These are phyloP conservation scores for Ceriops zippeliana DNA, from an alignment of 345 rosid genomes.

Conservation along the genomic window DNA sequence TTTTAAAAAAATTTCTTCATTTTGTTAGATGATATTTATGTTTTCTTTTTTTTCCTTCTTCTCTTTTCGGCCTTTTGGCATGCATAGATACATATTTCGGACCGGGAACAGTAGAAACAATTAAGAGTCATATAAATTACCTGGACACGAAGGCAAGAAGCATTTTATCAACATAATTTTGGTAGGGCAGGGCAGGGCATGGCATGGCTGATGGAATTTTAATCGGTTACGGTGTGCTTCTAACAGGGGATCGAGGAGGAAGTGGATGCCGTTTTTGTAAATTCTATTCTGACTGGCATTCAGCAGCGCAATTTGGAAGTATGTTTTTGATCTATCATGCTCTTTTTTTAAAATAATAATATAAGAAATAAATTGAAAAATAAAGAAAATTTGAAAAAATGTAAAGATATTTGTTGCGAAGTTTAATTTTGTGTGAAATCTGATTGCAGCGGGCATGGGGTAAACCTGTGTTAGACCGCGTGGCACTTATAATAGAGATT, in stretches of 20 bases:
- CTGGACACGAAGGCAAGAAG: constrained; percentile 66
- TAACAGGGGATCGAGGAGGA: constrained; percentile 42
- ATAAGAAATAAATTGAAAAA: not conserved
- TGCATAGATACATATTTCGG: constrained; percentile 73
- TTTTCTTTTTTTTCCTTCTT: not conserved
- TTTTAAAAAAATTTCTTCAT: not conserved
- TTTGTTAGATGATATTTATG: not conserved
- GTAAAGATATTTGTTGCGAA: not conserved
- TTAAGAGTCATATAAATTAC: constrained; percentile 59
- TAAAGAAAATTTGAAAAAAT: not conserved
- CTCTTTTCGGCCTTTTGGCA: not conserved
- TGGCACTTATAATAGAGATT: constrained; percentile 91
- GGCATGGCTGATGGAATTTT: constrained; percentile 5
- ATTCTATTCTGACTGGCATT: constrained; percentile 63
- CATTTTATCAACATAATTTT: constrained; percentile 11
- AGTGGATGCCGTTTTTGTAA: constrained; percentile 86
- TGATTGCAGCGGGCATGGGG: constrained; percentile 58
- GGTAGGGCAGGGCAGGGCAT: not conserved
- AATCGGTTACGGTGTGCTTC: not conserved
- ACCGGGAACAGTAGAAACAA: constrained; percentile 63
- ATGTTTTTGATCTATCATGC: constrained; percentile 16
- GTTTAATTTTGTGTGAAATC: not conserved
- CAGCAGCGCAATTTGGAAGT: constrained; percentile 94
- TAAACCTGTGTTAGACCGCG: constrained; percentile 84
- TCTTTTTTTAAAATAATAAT: not conserved